These are phyloP conservation scores for Lasiodiplodia citricola DNA, from an alignment of 2,329 filamentous ascomycete genomes.

Conservation along the genomic window DNA sequence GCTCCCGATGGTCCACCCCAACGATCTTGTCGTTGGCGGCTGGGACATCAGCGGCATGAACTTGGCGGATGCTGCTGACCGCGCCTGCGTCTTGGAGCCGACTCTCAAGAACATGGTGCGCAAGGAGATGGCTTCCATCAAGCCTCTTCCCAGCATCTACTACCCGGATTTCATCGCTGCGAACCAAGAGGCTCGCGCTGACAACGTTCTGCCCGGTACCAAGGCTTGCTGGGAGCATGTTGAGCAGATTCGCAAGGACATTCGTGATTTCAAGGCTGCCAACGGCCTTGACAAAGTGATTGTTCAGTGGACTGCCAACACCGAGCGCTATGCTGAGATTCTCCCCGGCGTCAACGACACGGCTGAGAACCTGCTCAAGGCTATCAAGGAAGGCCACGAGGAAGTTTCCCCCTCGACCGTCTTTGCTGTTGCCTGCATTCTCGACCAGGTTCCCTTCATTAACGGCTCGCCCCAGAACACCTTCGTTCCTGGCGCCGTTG, in stretches of 20 bases:
- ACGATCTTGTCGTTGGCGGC: slow-evolving; percentile 91
- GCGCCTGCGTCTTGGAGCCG: slow-evolving; percentile 93
- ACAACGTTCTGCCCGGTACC: slow-evolving; percentile 83
- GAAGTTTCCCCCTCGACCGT: slow-evolving; percentile 96
- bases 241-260: slow-evolving; percentile 90
- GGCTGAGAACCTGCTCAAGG: slow-evolving; percentile 86
- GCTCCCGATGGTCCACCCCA: slow-evolving; percentile 95
- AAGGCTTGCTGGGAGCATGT: slow-evolving; percentile 89
- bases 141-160: slow-evolving; percentile 92
- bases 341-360: slow-evolving; percentile 93
- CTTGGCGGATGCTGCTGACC: slow-evolving; percentile 91
- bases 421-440: slow-evolving; percentile 92
- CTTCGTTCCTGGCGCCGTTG: slow-evolving; percentile 90
- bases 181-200: slow-evolving; percentile 95
- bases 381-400: slow-evolving; percentile 84
- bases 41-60: slow-evolving; percentile 97
- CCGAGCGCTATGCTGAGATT: slow-evolving; percentile 92
- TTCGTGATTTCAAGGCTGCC: slow-evolving; percentile 86
- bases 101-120: slow-evolving; percentile 85
- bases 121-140: slow-evolving; percentile 91
- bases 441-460: slow-evolving; percentile 92
- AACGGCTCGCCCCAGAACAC: slow-evolving; percentile 99
- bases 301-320: slow-evolving; percentile 98
- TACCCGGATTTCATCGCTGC: slow-evolving; percentile 99
- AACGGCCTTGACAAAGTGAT: slow-evolving; percentile 93